A percentile compares a stretch with the other conserved stretches of the same genome.
Evolutionary conservation across 2,329 filamentous ascomycete species (phyloP).

Genomic region (Aspergillus thermomutatus): DNA sequence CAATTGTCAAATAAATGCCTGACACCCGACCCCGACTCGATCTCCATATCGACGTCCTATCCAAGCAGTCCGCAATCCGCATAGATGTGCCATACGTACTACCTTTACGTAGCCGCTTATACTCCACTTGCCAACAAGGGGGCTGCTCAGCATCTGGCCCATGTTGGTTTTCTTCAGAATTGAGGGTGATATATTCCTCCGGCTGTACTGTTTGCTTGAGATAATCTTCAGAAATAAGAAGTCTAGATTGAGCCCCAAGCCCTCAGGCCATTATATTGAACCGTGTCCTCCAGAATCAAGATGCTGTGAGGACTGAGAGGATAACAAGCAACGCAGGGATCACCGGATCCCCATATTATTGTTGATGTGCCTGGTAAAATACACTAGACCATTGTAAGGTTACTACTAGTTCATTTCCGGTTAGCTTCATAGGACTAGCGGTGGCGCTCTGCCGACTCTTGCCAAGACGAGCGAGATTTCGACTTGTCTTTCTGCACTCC

Average conservation of each 20-base stretch:
- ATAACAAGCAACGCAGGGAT: background rate
- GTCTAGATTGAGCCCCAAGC: background rate
- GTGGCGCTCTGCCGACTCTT: slow-evolving; percentile 15
- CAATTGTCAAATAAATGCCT: background rate
- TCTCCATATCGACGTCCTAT: background rate
- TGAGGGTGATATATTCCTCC: background rate
- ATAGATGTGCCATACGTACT: background rate
- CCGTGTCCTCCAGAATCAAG: background rate
- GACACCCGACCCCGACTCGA: background rate
- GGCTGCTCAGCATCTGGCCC: background rate
- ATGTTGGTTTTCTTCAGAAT: background rate
- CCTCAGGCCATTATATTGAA: background rate
- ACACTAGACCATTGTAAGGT: background rate
- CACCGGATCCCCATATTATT: background rate
- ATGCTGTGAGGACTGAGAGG: background rate
- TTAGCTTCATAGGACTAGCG: slow-evolving; percentile 10
- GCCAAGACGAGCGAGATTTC: slow-evolving; percentile 24
- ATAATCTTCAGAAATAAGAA: background rate
- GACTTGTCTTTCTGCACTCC: slow-evolving; percentile 2
- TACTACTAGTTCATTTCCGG: slow-evolving; percentile 5
- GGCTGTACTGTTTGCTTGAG: background rate
- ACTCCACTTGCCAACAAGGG: background rate
- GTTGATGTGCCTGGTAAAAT: slow-evolving; percentile 13
- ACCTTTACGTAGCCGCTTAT: background rate
- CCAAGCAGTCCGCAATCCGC: background rate